Conservation (phyloP, 805 yeast species). For the Candida patagonica region DNA sequence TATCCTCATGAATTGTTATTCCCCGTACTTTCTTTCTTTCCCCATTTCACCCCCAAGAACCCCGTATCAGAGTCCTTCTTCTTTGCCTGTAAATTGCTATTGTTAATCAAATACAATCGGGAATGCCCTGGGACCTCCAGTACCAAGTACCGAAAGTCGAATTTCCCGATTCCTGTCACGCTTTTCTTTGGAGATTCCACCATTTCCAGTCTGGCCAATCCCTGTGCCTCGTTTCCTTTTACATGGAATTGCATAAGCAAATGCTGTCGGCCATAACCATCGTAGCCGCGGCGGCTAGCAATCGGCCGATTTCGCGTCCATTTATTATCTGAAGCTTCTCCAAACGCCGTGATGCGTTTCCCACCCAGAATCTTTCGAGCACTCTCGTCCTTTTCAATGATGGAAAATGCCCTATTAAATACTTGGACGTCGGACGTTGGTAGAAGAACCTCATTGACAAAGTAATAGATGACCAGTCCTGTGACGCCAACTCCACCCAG, state of each 20-base stretch:
- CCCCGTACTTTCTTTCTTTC: conserved; percentile 54
- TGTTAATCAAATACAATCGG: conserved; percentile 52
- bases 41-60: conserved; percentile 81
- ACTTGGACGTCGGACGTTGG: conserved; percentile 91
- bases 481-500: conserved; percentile 27
- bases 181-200: conserved; percentile 25
- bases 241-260: conserved; percentile 80
- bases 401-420: conserved; percentile 74
- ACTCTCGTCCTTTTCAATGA: conserved; percentile 58
- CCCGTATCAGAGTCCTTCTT: conserved; percentile 38
- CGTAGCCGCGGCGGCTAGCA: conserved; percentile 48
- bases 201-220: conserved; percentile 73
- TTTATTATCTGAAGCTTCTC: conserved; percentile 54
- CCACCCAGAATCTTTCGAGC: conserved; percentile 51
- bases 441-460: conserved; percentile 69
- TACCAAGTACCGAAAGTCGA: conserved; percentile 61
- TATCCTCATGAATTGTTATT: too few relatives aligned
- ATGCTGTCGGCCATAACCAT: conserved; percentile 71
- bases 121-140: conserved; percentile 65
- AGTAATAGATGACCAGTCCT: conserved; percentile 58
- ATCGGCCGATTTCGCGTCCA: conserved; percentile 89
- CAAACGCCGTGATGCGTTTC: conserved; percentile 70
- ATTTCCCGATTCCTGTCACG: conserved; percentile 34
- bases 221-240: conserved; percentile 57
- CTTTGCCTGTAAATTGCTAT: conserved; percentile 38